These are phyloP conservation scores for Kokia cookei DNA, from an alignment of 441 rosid species.

Conservation along the genomic window DNA sequence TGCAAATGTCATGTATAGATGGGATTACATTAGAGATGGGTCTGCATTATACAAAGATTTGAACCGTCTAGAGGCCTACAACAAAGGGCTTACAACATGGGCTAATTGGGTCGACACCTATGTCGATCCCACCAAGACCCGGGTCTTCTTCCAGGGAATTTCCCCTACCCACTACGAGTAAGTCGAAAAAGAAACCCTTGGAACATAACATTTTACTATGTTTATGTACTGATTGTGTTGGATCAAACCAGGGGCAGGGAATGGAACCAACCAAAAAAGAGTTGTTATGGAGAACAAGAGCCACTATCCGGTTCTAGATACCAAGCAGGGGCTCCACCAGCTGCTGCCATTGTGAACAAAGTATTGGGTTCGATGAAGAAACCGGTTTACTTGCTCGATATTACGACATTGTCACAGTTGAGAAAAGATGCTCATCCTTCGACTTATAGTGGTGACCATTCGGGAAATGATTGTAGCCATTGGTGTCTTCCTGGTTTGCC, in stretches of 20 bases:
- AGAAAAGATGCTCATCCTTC: constrained; percentile 76
- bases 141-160: constrained; percentile 68
- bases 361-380: constrained; percentile 43
- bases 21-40: constrained; percentile 60
- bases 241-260: constrained; percentile 41
- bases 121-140: constrained; percentile 37
- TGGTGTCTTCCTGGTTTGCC: constrained; percentile 84
- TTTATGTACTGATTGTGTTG: background rate
- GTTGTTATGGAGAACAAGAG: constrained; percentile 39
- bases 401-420: constrained; percentile 55
- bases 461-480: constrained; percentile 55
- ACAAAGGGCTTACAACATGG: constrained; percentile 60
- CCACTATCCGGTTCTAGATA: constrained; percentile 54
- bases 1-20: constrained; percentile 22
- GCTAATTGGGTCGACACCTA: constrained; percentile 53
- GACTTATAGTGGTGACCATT: constrained; percentile 29
- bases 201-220: no score
- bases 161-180: constrained; percentile 71
- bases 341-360: constrained; percentile 29
- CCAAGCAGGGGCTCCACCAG: constrained; percentile 53
- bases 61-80: constrained; percentile 58
- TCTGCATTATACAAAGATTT: constrained; percentile 32
- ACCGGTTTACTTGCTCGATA: constrained; percentile 52
- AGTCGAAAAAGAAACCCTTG: constrained; percentile 11
- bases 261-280: constrained; percentile 50